Conservation (phyloP, 2,329 filamentous ascomycete genomes). For the Ceratocystis albifundus region DNA sequence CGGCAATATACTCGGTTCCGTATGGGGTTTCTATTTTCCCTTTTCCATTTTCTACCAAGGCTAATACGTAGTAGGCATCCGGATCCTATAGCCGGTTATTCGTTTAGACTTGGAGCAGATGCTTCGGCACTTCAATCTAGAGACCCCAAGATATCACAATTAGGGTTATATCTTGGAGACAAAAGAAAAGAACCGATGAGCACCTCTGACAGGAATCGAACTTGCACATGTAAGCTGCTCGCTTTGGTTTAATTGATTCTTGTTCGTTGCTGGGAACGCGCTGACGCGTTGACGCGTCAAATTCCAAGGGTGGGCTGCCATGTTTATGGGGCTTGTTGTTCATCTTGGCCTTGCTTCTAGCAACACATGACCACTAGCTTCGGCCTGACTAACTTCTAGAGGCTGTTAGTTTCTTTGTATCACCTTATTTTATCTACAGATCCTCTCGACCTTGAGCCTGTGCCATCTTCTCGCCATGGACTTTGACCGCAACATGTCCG, state of each 20-base stretch:
- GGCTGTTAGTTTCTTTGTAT: not conserved
- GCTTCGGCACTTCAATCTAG: not conserved
- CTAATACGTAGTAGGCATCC: no score
- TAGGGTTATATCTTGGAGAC: not conserved
- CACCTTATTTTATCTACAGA: not conserved
- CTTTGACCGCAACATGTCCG: conserved; percentile 29
- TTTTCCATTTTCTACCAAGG: not conserved
- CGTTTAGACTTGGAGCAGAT: not conserved
- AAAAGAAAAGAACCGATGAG: not conserved
- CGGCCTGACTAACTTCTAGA: not conserved
- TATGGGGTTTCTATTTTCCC: conserved; percentile 12
- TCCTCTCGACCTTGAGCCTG: not conserved
- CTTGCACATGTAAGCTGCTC: conserved; percentile 4
- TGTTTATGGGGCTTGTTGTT: not conserved
- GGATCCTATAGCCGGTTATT: not conserved
- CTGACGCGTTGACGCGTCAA: not conserved
- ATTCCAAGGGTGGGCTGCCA: not conserved
- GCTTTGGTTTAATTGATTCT: conserved; percentile 19
- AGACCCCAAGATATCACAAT: not conserved
- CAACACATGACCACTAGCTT: not conserved
- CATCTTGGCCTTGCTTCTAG: not conserved
- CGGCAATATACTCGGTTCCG: conserved; percentile 8
- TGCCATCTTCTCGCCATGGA: not conserved
- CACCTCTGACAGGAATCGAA: conserved; percentile 8
- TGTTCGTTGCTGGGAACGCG: not conserved